Conservation (phyloP, 1,284 basidiomycete species). For the Trichosporon faecale region DNA sequence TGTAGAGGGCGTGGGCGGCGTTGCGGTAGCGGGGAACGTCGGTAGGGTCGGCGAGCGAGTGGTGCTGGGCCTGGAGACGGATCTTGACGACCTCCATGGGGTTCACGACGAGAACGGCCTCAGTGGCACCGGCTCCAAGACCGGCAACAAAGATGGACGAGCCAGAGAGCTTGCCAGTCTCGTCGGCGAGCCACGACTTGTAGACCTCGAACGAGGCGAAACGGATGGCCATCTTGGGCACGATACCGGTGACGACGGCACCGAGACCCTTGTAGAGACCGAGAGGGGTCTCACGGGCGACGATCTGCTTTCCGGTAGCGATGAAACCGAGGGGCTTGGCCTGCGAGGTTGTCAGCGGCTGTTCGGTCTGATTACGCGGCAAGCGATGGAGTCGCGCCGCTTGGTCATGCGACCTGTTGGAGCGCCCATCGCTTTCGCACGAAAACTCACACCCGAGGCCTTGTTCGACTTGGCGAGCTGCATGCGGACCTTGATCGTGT, state of each 20-base stretch:
- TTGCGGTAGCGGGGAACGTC: conserved; percentile 94
- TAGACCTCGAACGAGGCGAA: conserved; percentile 97
- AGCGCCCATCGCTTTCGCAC: background rate
- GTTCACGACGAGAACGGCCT: conserved; percentile 90
- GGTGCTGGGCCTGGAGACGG: conserved; percentile 82
- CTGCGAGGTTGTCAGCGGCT: conserved; percentile 53
- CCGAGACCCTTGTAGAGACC: conserved; percentile 98
- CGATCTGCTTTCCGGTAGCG: conserved; percentile 86
- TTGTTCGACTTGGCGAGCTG: conserved; percentile 81
- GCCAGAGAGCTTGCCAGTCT: conserved; percentile 37
- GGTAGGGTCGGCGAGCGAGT: conserved; percentile 87
- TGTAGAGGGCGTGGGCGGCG: conserved; percentile 93
- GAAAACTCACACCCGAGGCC: conserved; percentile 66
- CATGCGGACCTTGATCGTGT: conserved; percentile 99
- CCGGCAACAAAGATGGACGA: conserved; percentile 67
- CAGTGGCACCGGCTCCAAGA: conserved; percentile 87
- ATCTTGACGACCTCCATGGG: conserved; percentile 99
- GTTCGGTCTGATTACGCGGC: background rate
- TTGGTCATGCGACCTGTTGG: background rate
- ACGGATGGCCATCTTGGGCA: conserved; percentile 99
- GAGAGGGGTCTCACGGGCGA: conserved; percentile 85
- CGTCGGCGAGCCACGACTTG: conserved; percentile 69
- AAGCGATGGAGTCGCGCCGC: background rate
- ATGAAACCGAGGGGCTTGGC: conserved; percentile 90
- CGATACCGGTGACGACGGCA: conserved; percentile 94